Conservation (phyloP, 2,329 filamentous ascomycete species). For the Colletotrichum karsti region DNA sequence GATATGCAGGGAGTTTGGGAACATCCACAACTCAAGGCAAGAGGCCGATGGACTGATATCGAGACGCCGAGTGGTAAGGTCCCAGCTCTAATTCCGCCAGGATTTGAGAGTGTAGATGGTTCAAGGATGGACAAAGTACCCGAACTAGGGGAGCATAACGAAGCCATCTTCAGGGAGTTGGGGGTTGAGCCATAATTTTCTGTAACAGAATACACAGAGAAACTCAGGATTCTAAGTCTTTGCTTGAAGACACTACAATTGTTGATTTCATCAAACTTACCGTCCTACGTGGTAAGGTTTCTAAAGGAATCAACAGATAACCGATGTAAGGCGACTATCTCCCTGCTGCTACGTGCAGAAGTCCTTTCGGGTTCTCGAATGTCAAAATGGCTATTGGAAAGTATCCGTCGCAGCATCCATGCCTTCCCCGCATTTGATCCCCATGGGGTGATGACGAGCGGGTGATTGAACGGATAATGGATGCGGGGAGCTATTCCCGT, state of each 20-base stretch:
- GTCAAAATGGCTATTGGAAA: neutral
- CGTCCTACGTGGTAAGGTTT: no score
- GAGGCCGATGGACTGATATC: constrained; percentile 60
- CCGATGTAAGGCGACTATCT: no score
- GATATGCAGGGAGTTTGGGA: constrained; percentile 63
- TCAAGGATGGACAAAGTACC: constrained; percentile 22
- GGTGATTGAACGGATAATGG: neutral
- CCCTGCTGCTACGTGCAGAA: neutral
- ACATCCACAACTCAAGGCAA: constrained; percentile 59
- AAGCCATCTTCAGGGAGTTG: constrained; percentile 15
- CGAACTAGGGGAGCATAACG: constrained; percentile 19
- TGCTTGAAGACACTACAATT: no score
- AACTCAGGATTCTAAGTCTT: no score
- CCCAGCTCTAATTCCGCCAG: constrained; percentile 59
- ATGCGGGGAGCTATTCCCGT: neutral
- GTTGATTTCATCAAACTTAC: no score
- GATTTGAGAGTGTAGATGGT: constrained; percentile 36
- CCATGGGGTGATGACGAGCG: neutral
- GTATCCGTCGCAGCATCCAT: neutral
- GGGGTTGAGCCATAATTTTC: neutral
- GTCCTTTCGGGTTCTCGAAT: neutral
- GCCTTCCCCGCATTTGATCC: neutral
- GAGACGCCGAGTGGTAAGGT: constrained; percentile 54
- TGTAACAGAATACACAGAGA: neutral
- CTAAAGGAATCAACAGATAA: no score